These are phyloP conservation scores for Thelephora aurantiotincta DNA, from an alignment of 768 basidiomycete species.

Conservation along the genomic window DNA sequence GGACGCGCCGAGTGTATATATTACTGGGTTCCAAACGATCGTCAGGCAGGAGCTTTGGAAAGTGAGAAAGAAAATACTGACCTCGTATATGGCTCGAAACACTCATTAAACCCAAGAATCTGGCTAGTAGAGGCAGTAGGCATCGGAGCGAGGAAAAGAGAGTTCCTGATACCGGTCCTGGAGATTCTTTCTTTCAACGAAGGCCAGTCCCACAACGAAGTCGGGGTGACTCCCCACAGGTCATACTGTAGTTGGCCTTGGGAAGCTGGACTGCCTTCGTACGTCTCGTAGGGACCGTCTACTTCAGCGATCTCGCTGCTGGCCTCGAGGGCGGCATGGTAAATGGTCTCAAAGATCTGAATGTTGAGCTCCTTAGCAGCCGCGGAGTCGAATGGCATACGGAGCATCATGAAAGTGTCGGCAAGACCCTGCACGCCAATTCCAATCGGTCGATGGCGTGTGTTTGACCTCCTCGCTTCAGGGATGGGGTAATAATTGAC, in stretches of 20 bases:
- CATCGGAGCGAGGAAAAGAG: slow-evolving; percentile 91
- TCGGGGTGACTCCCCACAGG: slow-evolving; percentile 84
- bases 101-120: slow-evolving; percentile 96
- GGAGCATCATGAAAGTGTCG: slow-evolving; percentile 94
- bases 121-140: slow-evolving; percentile 98
- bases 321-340: slow-evolving; percentile 86
- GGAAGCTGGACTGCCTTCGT: slow-evolving; percentile 80
- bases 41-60: not conserved
- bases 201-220: slow-evolving; percentile 89
- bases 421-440: slow-evolving; percentile 97
- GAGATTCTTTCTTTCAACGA: slow-evolving; percentile 77
- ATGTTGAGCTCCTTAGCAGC: slow-evolving; percentile 81
- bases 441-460: slow-evolving; percentile 95
- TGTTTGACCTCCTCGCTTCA: slow-evolving; percentile 86
- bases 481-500: slow-evolving; percentile 91
- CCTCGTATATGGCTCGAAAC: slow-evolving; percentile 98
- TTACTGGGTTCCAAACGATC: slow-evolving; percentile 41
- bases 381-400: slow-evolving; percentile 87
- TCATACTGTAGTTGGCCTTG: slow-evolving; percentile 88
- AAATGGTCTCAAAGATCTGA: slow-evolving; percentile 98
- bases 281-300: slow-evolving; percentile 81
- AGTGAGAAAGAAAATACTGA: slow-evolving; percentile 16
- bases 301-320: slow-evolving; percentile 73
- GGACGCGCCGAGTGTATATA: slow-evolving; percentile 96
- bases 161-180: slow-evolving; percentile 74